phyloP scores from a whole-genome alignment of 768 basidiomycete genomes.

The Terana coerulea region DNA sequence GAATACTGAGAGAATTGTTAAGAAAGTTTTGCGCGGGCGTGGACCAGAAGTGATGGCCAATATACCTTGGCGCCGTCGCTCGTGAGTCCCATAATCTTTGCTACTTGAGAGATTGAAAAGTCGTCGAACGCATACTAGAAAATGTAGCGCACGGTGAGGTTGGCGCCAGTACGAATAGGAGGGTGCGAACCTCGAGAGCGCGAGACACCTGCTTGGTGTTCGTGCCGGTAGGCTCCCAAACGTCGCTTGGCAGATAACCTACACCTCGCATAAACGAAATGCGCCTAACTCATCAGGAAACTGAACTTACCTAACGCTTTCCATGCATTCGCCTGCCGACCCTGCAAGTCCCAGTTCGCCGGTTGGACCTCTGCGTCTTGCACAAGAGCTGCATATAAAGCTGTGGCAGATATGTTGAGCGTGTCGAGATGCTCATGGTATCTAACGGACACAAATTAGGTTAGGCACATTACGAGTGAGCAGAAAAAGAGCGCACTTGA shows the following conservation, averaged over 20 bases:
- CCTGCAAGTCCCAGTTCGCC: constrained; percentile 60
- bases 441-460: constrained; percentile 26
- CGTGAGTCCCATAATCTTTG: constrained; percentile 46
- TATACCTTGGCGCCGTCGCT: constrained; percentile 49
- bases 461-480: not conserved
- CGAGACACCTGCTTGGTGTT: constrained; percentile 62
- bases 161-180: not conserved
- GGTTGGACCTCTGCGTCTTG: constrained; percentile 57
- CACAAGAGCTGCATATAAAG: constrained; percentile 53
- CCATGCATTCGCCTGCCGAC: constrained; percentile 55
- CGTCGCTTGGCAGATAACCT: constrained; percentile 32
- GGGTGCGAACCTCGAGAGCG: constrained; percentile 48
- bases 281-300: not conserved
- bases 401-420: constrained; percentile 44
- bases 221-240: constrained; percentile 41
- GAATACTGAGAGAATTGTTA: constrained; percentile 38
- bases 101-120: constrained; percentile 62
- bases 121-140: constrained; percentile 60
- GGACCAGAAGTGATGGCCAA: not conserved
- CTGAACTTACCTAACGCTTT: constrained; percentile 42
- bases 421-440: constrained; percentile 45
- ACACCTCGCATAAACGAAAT: not conserved
- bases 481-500: constrained; percentile 48
- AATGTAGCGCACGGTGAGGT: no score
- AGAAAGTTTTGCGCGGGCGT: not conserved